These are phyloP conservation scores for Teratosphaeria viscida DNA, from an alignment of 2,329 filamentous ascomycete genomes.

Conservation along the genomic window DNA sequence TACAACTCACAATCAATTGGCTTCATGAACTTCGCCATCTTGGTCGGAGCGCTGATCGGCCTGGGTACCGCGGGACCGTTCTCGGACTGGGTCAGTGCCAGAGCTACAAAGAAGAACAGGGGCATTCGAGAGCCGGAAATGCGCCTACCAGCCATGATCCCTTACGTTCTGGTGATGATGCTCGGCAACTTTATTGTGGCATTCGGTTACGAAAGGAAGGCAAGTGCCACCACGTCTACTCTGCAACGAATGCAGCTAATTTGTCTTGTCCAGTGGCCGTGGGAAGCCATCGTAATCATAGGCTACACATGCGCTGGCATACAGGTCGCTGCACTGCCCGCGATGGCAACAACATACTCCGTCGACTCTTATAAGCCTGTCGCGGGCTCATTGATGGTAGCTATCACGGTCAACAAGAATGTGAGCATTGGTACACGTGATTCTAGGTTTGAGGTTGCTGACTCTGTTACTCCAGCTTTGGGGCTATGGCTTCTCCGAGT, in stretches of 20 bases:
- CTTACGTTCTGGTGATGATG: slow-evolving; percentile 47
- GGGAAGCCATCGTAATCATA: slow-evolving; percentile 46
- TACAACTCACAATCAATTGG: slow-evolving; percentile 41
- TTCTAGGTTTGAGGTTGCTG: not conserved
- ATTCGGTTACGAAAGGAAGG: slow-evolving; percentile 22
- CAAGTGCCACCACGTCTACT: not conserved
- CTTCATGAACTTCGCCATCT: slow-evolving; percentile 48
- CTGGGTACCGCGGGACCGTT: slow-evolving; percentile 45
- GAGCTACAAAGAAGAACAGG: slow-evolving; percentile 42
- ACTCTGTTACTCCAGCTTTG: slow-evolving; percentile 24
- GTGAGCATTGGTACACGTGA: slow-evolving; percentile 16
- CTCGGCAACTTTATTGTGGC: slow-evolving; percentile 48
- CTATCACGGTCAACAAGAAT: slow-evolving; percentile 55
- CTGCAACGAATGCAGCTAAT: not conserved
- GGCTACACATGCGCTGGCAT: slow-evolving; percentile 48
- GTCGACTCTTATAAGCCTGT: slow-evolving; percentile 57
- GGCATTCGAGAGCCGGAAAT: slow-evolving; percentile 51
- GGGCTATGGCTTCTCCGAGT: slow-evolving; percentile 46
- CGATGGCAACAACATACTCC: slow-evolving; percentile 49
- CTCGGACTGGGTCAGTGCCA: slow-evolving; percentile 47
- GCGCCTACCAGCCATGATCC: slow-evolving; percentile 43
- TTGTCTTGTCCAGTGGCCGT: slow-evolving; percentile 31
- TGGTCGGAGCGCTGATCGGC: slow-evolving; percentile 45
- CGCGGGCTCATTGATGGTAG: slow-evolving; percentile 48
- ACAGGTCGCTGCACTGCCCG: slow-evolving; percentile 50